Evolutionary conservation across 805 yeast genomes (phyloP), one percentile per base, ranked within the genome.

Genomic region (Saccharomyces kudriavzevii): DNA sequence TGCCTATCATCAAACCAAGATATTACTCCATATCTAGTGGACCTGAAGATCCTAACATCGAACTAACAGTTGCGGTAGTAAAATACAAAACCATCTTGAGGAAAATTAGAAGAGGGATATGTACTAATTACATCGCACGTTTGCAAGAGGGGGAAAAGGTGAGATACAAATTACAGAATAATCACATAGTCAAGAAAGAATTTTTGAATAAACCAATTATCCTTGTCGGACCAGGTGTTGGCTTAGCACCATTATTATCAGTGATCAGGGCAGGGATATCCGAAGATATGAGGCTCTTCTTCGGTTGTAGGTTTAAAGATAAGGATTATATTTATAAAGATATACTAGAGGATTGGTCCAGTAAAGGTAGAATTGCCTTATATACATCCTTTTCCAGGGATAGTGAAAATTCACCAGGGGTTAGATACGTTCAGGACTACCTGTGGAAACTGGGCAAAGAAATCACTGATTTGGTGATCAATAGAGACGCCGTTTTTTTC

Each of bases 201-300:
- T 49, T 40, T 65, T 69, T 47, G 66, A 56, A 64, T 3, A 65
- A 56, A 2, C 87, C 96, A 0, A 70, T 87, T 26, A 70, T 94
- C 2, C 74, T 92, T 79, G 77, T 92, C 3, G 85, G 92, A 1
- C 96, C 99, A 0, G 99, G 99, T 3, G 95, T 98, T 0, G 99
- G 99, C 1, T 75, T 94, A 10, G 99, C 99, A 0, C 99, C 99
- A 1, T 82, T 92, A 78, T 80, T 89, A 62, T 78, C 88, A 1
- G 63, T 91, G 45, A 76, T 92, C 13, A 80, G 80, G 46, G 62
- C 74, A 1, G 60, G 68, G 2, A 40, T 58, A 4, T 58, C 60
- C 5, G 45, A 53, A 8, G 55, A 57, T 0, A 52, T 85, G 45
- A 70, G 77, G 46, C 67, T 92, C 27, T 88, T 91, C 60, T 80